These are phyloP conservation scores for Orychophragmus violaceus DNA, from an alignment of 345 rosid species.

Conservation along the genomic window DNA sequence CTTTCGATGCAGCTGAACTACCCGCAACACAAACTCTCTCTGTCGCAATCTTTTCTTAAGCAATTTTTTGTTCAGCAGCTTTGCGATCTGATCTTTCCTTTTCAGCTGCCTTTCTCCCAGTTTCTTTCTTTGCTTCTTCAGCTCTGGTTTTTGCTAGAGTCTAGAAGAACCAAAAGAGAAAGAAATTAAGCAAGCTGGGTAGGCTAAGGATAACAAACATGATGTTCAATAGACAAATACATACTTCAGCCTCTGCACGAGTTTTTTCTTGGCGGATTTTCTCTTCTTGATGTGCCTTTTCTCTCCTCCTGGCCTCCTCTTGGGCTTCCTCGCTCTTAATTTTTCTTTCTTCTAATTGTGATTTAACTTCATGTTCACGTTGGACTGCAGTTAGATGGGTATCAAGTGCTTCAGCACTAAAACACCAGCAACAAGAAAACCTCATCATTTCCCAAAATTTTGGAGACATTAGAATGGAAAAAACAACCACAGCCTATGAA, in stretches of 20 bases:
- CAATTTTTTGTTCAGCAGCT: slow-evolving; percentile 51
- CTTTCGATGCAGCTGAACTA: slow-evolving; percentile 30
- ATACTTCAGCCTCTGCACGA: slow-evolving; percentile 85
- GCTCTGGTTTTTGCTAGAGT: slow-evolving; percentile 59
- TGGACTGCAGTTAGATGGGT: slow-evolving; percentile 78
- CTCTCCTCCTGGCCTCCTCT: slow-evolving; percentile 80
- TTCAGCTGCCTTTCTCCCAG: slow-evolving; percentile 59
- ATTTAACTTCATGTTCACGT: slow-evolving; percentile 72
- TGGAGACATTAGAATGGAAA: not conserved
- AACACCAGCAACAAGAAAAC: slow-evolving; percentile 16
- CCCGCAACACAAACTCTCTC: slow-evolving; percentile 25
- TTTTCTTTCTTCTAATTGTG: slow-evolving; percentile 85
- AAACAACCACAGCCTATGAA: not conserved
- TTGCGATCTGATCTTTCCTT: no score
- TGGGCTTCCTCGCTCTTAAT: slow-evolving; percentile 75
- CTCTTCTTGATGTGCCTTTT: slow-evolving; percentile 74
- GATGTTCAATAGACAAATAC: slow-evolving; percentile 6
- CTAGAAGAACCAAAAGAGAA: slow-evolving; percentile 9
- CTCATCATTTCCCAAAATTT: slow-evolving; percentile 1
- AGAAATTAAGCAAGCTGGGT: not conserved
- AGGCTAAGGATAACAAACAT: not conserved
- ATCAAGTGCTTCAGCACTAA: slow-evolving; percentile 93
- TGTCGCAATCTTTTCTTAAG: not conserved
- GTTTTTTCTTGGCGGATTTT: slow-evolving; percentile 73
- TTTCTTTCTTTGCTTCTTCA: slow-evolving; percentile 78